phyloP scores from a whole-genome alignment of 106 monocot species.

The Chionographis japonica region DNA sequence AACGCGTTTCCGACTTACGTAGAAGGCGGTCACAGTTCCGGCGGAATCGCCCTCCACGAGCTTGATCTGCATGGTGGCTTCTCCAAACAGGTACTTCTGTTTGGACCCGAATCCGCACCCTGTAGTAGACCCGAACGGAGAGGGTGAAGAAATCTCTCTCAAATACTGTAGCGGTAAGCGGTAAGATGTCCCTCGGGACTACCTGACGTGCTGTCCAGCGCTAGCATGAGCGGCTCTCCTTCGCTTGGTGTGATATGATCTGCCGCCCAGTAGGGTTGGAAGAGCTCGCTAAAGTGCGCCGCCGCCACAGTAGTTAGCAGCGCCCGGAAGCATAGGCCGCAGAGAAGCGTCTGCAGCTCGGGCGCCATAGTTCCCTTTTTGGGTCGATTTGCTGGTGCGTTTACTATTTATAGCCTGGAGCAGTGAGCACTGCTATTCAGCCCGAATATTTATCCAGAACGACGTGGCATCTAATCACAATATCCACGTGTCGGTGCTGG shows the following conservation, averaged over 20 bases:
- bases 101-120: conserved; percentile 24
- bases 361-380: not conserved
- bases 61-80: conserved; percentile 20
- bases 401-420: no score
- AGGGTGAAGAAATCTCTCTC: no score
- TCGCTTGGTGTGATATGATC: conserved; percentile 29
- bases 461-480: no score
- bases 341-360: not conserved
- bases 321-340: not conserved
- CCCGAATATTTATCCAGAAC: no score
- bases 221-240: conserved; percentile 27
- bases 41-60: conserved; percentile 30
- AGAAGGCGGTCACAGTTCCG: not conserved
- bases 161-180: no score
- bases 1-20: no score
- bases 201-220: conserved; percentile 25
- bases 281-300: conserved; percentile 9
- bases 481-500: not conserved
- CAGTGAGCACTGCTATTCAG: no score
- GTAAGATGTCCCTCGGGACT: not conserved
- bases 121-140: not conserved
- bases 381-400: not conserved
- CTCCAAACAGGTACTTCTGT: conserved; percentile 23
- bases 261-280: conserved; percentile 41
- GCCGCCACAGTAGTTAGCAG: no score